Evolutionary conservation across 169 alveolate species (phyloP), one percentile per base, ranked within the genome.

Genomic region (Cryptosporidium baileyi): DNA sequence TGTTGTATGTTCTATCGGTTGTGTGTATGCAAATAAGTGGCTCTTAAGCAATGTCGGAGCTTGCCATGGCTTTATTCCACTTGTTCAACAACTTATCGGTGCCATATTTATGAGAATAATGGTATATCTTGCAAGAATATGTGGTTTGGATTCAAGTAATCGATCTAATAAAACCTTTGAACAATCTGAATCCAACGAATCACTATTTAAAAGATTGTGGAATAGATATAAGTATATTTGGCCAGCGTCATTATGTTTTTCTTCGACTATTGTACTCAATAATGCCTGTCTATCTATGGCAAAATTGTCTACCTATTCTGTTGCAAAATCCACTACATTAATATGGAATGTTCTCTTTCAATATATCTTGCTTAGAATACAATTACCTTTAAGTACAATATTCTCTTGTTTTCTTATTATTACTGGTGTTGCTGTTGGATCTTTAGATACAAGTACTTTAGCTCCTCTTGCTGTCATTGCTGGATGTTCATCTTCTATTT

Each of bases 271-370:
- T 41, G 60, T 74, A 3, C 32, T 74, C 7, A 57, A 57, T 32
- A 74, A 74, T 38, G 85, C 85, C 7, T 74, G 85, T 41, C 19
- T 74, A 43, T 51, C 85, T 7, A 5, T 54, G 38, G 85, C 85
- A 32, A 74, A 74, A 32, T 61, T 74, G 3, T 74, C 85, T 17
- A 74, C 85, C 6, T 74, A 74, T 41, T 74, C 85, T 15, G 85
- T 74, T 6, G 85, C 85, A 15, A 74, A 74, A 54, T 74, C 85
- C 36, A 74, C 85, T 3, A 74, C 85, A 2, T 43, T 74, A 4
- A 74, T 74, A 13, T 74, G 85, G 85, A 74, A 57, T 44, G 85
- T 74, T 40, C 51, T 74, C 4, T 74, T 74, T 61, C 85, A 74
- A 47, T 74, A 51, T 32, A 32, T 74, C 17, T 19, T 74, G 17